Evolutionary conservation across 1,284 basidiomycete genomes (phyloP), one percentile per base, ranked within the genome.

Genomic region (Malassezia caprae): DNA sequence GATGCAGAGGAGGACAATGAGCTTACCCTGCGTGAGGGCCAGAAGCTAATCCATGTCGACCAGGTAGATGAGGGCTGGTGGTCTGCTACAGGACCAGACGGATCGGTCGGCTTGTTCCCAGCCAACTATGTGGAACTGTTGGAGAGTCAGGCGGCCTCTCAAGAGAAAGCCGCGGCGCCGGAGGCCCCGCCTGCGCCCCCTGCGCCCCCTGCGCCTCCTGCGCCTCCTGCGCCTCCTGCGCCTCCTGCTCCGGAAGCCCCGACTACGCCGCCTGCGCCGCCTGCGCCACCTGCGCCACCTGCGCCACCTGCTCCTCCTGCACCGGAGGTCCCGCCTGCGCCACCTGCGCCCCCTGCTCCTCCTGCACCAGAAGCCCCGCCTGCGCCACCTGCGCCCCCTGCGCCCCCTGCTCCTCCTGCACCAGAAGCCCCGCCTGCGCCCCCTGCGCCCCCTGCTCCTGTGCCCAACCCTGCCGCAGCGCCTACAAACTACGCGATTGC

Each of bases 61-160:
- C 63, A 69, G 54, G 60, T 70, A 13, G 71, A 73, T 47, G 70
- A 74, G 30, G 72, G 69, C 7, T 74, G 72, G 72, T 74, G 72
- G 72, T 64, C 63, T 8, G 72, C 70, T 28, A 62, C 65, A 4
- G 68, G 55, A 12, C 59, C 64, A 6, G 50, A 65, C 15, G 72
- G 72, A 7, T 44, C 61, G 2, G 64, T 64, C 17, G 72, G 72
- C 10, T 59, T 74, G 1, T 73, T 74, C 63, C 72, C 72, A 8
- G 62, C 71, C 2, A 65, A 63, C 28, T 74, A 74, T 48, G 64
- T 74, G 28, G 71, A 72, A 53, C 52, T 73, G 17, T 44, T 67
- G 11, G 61, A 66, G 21, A 42, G 39, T 11, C 39, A 27, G 19
- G 51, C 3, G 23, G 15, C 28, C 13, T 41, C 45, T 10, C 13